Evolutionary conservation across 306 rosid species (phyloP).

Genomic region (Cicer arietinum): DNA sequence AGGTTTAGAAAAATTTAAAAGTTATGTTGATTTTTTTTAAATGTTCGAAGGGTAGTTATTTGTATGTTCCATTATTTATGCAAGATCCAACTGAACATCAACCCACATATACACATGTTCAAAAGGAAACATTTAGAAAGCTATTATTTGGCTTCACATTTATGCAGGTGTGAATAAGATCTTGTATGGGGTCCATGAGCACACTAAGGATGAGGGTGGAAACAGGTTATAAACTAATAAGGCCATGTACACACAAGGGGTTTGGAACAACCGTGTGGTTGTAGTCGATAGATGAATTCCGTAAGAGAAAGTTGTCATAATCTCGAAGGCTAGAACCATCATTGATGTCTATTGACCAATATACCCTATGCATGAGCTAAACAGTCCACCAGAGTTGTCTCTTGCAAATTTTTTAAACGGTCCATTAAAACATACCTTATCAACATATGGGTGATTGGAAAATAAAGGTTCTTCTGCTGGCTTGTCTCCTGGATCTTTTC

Average conservation of each 20-base stretch:
- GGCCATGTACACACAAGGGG: conserved; percentile 10
- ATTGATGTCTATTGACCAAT: background rate
- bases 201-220: conserved; percentile 7
- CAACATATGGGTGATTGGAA: conserved; percentile 95
- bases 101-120: background rate
- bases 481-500: conserved; percentile 83
- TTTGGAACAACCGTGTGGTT: conserved; percentile 4
- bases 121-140: conserved; percentile 5
- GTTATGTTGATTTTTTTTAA: too few species aligned
- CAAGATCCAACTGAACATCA: conserved; percentile 24
- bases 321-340: background rate
- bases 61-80: conserved; percentile 9
- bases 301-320: conserved; percentile 28
- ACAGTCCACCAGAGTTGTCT: conserved; percentile 23
- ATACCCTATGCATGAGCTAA: conserved; percentile 32
- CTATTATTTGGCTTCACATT: background rate
- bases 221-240: conserved; percentile 24
- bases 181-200: conserved; percentile 32
- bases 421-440: conserved; percentile 60
- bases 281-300: conserved; percentile 13
- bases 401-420: conserved; percentile 33
- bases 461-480: conserved; percentile 84
- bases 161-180: conserved; percentile 15
- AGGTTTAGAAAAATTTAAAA: too few species aligned
- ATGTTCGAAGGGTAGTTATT: background rate